These are phyloP conservation scores for Hawksworthiomyces lignivorus DNA, from an alignment of 2,329 filamentous ascomycete genomes.

Conservation along the genomic window DNA sequence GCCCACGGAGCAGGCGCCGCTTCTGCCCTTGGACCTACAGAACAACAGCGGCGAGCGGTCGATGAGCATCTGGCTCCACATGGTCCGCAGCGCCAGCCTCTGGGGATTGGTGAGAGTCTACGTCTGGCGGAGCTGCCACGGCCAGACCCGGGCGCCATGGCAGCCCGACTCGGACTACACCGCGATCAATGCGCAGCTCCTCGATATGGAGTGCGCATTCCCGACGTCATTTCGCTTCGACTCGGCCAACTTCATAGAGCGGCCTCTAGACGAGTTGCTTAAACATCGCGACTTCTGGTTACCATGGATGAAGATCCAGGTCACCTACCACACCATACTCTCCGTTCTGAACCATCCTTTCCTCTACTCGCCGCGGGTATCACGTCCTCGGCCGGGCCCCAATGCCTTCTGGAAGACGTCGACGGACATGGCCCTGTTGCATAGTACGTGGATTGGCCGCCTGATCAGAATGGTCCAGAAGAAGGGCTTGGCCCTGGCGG, in stretches of 20 bases:
- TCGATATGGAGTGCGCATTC: conserved; percentile 1
- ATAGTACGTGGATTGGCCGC: conserved; percentile 46
- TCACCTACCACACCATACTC: conserved; percentile 44
- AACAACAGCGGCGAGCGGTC: not conserved
- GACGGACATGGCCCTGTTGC: conserved; percentile 41
- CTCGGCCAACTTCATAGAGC: conserved; percentile 44
- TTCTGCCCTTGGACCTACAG: not conserved
- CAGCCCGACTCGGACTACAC: conserved; percentile 2
- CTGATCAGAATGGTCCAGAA: conserved; percentile 42
- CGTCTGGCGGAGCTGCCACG: not conserved
- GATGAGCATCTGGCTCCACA: conserved; percentile 4
- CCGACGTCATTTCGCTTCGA: conserved; percentile 31
- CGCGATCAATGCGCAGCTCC: not conserved
- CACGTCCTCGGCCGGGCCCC: conserved; percentile 28
- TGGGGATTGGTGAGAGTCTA: conserved; percentile 1
- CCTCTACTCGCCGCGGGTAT: conserved; percentile 32
- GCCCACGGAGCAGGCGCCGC: not conserved
- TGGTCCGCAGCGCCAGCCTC: conserved; percentile 3
- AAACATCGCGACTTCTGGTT: conserved; percentile 41
- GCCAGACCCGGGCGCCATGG: not conserved
- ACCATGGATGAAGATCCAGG: conserved; percentile 45
- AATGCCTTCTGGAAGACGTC: conserved; percentile 47
- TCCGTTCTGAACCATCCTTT: conserved; percentile 47
- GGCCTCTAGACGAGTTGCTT: conserved; percentile 36
- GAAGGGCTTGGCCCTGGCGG: not conserved